These are phyloP conservation scores for Eucalyptus marginata DNA, from an alignment of 345 rosid species.

Conservation along the genomic window DNA sequence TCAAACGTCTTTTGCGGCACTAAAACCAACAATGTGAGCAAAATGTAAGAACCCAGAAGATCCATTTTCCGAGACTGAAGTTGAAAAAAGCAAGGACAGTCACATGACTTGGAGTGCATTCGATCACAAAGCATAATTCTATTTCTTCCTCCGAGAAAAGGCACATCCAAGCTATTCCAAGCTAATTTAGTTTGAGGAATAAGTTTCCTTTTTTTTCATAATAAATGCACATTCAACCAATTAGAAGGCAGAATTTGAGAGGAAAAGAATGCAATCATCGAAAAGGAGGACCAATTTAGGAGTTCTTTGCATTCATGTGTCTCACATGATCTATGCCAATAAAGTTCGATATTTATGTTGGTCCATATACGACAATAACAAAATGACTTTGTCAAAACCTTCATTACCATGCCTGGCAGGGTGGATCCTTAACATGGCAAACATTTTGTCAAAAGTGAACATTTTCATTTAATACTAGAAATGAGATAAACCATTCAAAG, in stretches of 20 bases:
- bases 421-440: not conserved
- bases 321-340: not conserved
- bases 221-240: not conserved
- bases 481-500: not conserved
- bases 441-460: not conserved
- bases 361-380: not conserved
- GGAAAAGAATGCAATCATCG: not conserved
- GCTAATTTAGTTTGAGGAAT: not conserved
- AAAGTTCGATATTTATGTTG: not conserved
- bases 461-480: not conserved
- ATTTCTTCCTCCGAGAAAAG: not conserved
- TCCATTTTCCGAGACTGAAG: not conserved
- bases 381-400: not conserved
- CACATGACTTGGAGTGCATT: not conserved
- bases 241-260: not conserved
- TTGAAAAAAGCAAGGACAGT: not conserved
- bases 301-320: not conserved
- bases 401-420: not conserved
- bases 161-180: not conserved
- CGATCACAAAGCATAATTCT: not conserved
- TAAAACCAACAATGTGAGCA: constrained; percentile 3
- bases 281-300: not conserved
- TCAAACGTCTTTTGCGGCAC: constrained; percentile 71
- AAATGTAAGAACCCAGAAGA: not conserved
- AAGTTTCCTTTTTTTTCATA: not conserved